These are phyloP conservation scores for Botrytis fabae DNA, from an alignment of 2,329 filamentous ascomycete species.

Conservation along the genomic window DNA sequence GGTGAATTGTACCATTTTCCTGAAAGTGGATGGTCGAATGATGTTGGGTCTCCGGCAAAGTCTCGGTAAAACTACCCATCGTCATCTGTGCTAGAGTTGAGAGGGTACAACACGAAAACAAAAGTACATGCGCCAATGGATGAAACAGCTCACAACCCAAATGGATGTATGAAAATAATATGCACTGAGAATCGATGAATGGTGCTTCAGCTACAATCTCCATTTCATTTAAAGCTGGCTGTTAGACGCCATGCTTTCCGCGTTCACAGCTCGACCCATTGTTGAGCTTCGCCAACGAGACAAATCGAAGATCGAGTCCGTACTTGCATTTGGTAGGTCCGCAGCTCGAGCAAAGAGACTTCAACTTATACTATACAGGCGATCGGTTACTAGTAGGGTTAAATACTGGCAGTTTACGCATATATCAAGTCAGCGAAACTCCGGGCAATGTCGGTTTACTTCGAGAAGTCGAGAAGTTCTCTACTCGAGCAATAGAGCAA, in stretches of 20 bases:
- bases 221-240: slow-evolving; percentile 33
- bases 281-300: slow-evolving; percentile 95
- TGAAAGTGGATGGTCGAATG: background rate
- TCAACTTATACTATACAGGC: slow-evolving; percentile 50
- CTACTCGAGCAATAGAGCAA: slow-evolving; percentile 84
- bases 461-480: slow-evolving; percentile 93
- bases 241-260: slow-evolving; percentile 77
- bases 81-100: slow-evolving; percentile 15
- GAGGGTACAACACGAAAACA: slow-evolving; percentile 21
- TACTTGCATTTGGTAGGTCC: slow-evolving; percentile 77
- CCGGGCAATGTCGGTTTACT: slow-evolving; percentile 70
- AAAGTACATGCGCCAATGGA: slow-evolving; percentile 30
- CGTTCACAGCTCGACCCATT: slow-evolving; percentile 93
- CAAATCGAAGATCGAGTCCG: slow-evolving; percentile 96
- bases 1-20: background rate
- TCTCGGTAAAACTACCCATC: slow-evolving; percentile 20
- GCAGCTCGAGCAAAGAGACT: background rate
- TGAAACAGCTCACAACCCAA: slow-evolving; percentile 1
- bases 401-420: slow-evolving; percentile 81
- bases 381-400: slow-evolving; percentile 90
- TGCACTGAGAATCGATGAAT: slow-evolving; percentile 18
- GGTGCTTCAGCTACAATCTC: background rate
- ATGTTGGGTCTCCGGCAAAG: background rate
- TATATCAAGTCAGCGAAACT: slow-evolving; percentile 84
- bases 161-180: slow-evolving; percentile 11